Conservation (phyloP, 2,329 filamentous ascomycete species). For the Arthrobotrys musiformis region DNA sequence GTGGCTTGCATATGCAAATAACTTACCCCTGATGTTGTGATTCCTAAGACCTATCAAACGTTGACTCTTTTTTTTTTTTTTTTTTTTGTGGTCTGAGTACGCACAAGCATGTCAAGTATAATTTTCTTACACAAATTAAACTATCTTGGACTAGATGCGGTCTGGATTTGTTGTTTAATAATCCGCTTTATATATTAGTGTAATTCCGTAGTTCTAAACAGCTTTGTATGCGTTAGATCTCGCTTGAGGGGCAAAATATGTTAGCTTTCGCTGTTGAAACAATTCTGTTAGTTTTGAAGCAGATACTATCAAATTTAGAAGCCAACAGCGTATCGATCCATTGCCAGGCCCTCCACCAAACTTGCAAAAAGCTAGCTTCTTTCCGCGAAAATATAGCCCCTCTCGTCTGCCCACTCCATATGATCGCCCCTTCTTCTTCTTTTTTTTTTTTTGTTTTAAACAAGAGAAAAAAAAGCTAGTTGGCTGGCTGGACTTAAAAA, state of each 20-base stretch:
- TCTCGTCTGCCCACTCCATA: not conserved
- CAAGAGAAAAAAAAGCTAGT: too few species aligned
- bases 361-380: not conserved
- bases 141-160: not conserved
- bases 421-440: not conserved
- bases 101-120: not conserved
- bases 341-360: not conserved
- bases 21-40: constrained; percentile 11
- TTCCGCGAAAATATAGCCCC: not conserved
- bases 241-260: constrained; percentile 6
- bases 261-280: not conserved
- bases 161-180: constrained; percentile 4
- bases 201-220: not conserved
- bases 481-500: too few species aligned
- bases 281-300: not conserved
- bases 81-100: not conserved
- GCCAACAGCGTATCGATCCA: not conserved
- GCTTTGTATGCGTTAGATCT: constrained; percentile 12
- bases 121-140: not conserved
- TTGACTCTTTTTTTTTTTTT: too few species aligned
- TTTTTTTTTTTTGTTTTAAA: not conserved
- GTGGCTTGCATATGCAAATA: constrained; percentile 15
- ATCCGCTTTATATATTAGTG: constrained; percentile 3
- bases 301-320: not conserved
- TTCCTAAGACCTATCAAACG: constrained; percentile 2